A percentile compares a stretch with the other conserved stretches of the same genome.
phyloP scores from a whole-genome alignment of 805 yeast genomes.

The Starmera dryadoides region DNA sequence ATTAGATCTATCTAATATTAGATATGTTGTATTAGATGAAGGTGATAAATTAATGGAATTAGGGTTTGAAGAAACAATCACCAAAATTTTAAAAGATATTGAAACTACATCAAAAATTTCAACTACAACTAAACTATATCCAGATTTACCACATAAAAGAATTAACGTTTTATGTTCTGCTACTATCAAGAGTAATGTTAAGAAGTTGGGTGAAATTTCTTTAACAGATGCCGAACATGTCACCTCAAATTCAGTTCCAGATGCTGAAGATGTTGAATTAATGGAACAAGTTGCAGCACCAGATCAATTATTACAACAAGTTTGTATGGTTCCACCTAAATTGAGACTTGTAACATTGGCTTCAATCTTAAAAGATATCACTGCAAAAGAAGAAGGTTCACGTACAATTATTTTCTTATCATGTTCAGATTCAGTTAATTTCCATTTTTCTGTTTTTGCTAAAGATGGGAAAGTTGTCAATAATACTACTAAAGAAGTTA shows the following conservation, averaged over 20 bases:
- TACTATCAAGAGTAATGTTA: conserved; percentile 76
- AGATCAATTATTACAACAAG: conserved; percentile 78
- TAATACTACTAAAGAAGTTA: conserved; percentile 25
- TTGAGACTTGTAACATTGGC: conserved; percentile 77
- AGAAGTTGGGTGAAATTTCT: conserved; percentile 73
- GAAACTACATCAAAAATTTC: conserved; percentile 33
- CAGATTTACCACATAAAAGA: conserved; percentile 59
- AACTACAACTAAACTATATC: conserved; percentile 31
- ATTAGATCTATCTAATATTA: conserved; percentile 61
- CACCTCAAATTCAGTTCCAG: conserved; percentile 24
- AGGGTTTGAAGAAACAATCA: conserved; percentile 92
- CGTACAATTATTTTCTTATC: conserved; percentile 82
- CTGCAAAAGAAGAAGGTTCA: conserved; percentile 26
- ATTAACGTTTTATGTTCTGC: conserved; percentile 90
- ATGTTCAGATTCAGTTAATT: conserved; percentile 95
- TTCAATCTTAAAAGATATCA: conserved; percentile 50
- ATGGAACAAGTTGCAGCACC: conserved; percentile 54
- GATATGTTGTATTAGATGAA: conserved; percentile 92
- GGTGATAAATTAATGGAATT: conserved; percentile 94
- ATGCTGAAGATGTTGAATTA: conserved; percentile 19
- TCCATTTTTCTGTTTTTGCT: conserved; percentile 73
- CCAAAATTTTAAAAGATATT: conserved; percentile 61
- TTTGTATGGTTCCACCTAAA: conserved; percentile 87
- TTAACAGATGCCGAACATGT: conserved; percentile 70
- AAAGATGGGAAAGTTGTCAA: conserved; percentile 42